A percentile compares a stretch with the other conserved stretches of the same genome.
phyloP scores from a whole-genome alignment of 2,329 filamentous ascomycete genomes.

The Colletotrichum trifolii region DNA sequence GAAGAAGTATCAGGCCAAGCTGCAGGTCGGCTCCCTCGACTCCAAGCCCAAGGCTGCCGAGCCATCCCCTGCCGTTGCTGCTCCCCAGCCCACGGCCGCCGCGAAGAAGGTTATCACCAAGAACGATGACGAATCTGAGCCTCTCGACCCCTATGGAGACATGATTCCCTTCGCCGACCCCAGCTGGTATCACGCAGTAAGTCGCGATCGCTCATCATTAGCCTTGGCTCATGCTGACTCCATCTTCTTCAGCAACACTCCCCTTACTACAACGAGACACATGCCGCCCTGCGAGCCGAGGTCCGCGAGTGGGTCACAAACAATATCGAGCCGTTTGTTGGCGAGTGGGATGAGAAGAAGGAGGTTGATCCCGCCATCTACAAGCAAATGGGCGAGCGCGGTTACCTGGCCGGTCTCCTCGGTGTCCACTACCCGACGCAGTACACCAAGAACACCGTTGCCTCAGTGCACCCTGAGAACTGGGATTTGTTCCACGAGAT shows the following conservation, averaged over 20 bases:
- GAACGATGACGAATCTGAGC: constrained; percentile 69
- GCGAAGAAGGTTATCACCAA: constrained; percentile 49
- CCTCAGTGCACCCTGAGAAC: constrained; percentile 84
- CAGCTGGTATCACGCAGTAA: constrained; percentile 91
- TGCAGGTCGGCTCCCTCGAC: constrained; percentile 89
- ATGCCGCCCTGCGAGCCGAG: constrained; percentile 90
- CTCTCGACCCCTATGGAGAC: constrained; percentile 86
- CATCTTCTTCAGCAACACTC: constrained; percentile 82
- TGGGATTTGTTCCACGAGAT: constrained; percentile 99
- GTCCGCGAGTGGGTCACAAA: constrained; percentile 91
- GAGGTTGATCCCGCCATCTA: constrained; percentile 89
- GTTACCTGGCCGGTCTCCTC: constrained; percentile 92
- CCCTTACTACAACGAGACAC: constrained; percentile 94
- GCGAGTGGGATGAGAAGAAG: constrained; percentile 97
- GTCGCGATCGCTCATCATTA: constrained; percentile 45
- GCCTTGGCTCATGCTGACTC: neutral
- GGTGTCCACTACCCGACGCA: constrained; percentile 84
- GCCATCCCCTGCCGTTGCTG: constrained; percentile 55
- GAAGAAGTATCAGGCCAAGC: constrained; percentile 83
- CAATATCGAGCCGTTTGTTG: constrained; percentile 90
- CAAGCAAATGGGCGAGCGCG: constrained; percentile 92
- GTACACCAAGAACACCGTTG: constrained; percentile 76
- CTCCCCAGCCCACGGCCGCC: constrained; percentile 54
- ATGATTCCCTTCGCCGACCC: constrained; percentile 93
- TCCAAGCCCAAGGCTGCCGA: constrained; percentile 80